phyloP scores from a whole-genome alignment of 2,329 filamentous ascomycete genomes.

The Clarireedia monteithiana region DNA sequence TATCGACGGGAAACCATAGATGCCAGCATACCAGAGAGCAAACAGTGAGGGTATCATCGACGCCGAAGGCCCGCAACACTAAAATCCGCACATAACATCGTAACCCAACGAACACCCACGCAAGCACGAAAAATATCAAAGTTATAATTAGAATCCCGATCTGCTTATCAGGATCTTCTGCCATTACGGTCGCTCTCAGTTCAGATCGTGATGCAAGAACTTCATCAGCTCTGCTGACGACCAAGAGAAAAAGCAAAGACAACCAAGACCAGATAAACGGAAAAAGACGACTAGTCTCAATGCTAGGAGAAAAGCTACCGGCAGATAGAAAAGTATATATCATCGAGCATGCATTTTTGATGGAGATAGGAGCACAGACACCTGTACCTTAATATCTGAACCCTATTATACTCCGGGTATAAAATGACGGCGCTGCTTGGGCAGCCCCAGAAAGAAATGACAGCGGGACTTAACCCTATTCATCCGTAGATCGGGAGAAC shows the following conservation, averaged over 20 bases:
- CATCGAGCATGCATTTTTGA: too few relatives aligned
- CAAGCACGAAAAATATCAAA: constrained; percentile 28
- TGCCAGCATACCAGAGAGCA: constrained; percentile 34
- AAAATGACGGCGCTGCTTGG: too few relatives aligned
- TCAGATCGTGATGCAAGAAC: not conserved
- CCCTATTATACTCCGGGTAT: too few relatives aligned
- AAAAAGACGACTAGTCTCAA: too few relatives aligned
- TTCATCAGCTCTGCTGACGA: not conserved
- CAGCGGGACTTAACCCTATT: too few relatives aligned
- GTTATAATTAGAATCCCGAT: constrained; percentile 14
- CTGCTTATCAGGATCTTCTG: not conserved
- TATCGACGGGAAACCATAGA: not conserved
- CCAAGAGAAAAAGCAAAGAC: not conserved
- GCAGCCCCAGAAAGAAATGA: too few relatives aligned
- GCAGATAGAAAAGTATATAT: too few relatives aligned
- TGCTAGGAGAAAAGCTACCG: too few relatives aligned
- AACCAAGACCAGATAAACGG: too few relatives aligned
- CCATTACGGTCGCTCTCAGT: not conserved
- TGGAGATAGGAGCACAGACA: too few relatives aligned
- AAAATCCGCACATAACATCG: constrained; percentile 38
- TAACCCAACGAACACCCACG: constrained; percentile 34
- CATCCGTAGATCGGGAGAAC: too few relatives aligned
- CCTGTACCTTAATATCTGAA: too few relatives aligned
- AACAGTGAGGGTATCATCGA: constrained; percentile 43
- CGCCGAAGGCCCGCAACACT: constrained; percentile 35